Evolutionary conservation across 1,139 yeast genomes (phyloP).

Genomic region (Candida sojae): DNA sequence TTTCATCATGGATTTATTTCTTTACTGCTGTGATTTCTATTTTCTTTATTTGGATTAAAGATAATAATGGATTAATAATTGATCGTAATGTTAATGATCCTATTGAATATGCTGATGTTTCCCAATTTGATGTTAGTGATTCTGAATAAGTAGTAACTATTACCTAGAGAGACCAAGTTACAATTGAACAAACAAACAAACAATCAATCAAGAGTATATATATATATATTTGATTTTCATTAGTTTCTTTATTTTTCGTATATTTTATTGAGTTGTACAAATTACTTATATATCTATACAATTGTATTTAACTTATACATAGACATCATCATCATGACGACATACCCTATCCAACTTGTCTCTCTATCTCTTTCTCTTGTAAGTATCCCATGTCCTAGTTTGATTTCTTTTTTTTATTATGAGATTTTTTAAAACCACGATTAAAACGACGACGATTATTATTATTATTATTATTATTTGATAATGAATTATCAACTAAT

Average conservation of each 20-base stretch:
- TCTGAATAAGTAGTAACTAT: background rate
- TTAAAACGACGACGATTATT: conserved; percentile 14
- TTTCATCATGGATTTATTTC: conserved; percentile 19
- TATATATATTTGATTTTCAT: too few relatives aligned
- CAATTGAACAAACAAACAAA: too few relatives aligned
- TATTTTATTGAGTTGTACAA: too few relatives aligned
- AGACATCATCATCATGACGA: too few relatives aligned
- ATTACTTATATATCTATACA: too few relatives aligned
- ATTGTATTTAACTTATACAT: too few relatives aligned
- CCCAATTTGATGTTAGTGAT: conserved; percentile 21
- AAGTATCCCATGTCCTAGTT: background rate
- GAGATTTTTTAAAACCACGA: conserved; percentile 12
- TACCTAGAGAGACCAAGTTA: too few relatives aligned
- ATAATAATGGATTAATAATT: conserved; percentile 33
- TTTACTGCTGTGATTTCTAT: conserved; percentile 22
- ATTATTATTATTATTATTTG: conserved; percentile 19
- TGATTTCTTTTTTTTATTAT: conserved; percentile 6
- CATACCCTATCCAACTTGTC: too few relatives aligned
- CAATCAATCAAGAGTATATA: too few relatives aligned
- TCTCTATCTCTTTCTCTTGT: too few relatives aligned
- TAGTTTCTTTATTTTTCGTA: too few relatives aligned
- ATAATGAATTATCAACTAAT: conserved; percentile 40
- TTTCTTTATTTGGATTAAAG: conserved; percentile 38
- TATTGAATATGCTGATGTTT: conserved; percentile 19
- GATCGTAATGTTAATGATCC: conserved; percentile 21